Conservation (phyloP, 176 grass and related monocot species). For the Phoenix roebelenii region DNA sequence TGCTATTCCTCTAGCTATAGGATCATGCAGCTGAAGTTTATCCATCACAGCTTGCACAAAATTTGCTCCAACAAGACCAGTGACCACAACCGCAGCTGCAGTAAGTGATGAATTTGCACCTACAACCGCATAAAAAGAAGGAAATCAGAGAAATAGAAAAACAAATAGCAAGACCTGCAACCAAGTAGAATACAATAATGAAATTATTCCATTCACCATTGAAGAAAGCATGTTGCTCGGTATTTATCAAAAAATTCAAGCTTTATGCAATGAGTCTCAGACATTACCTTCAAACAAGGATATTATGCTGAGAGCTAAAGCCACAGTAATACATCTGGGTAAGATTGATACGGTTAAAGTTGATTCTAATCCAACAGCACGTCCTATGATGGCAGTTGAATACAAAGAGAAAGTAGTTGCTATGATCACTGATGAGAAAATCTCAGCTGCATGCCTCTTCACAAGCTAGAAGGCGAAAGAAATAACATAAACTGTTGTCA, state of each 20-base stretch:
- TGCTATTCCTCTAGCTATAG: constrained; percentile 80
- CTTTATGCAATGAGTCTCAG: neutral
- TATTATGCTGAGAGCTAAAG: constrained; percentile 86
- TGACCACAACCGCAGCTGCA: constrained; percentile 79
- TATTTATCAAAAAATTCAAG: too few relatives aligned
- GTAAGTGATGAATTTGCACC: constrained; percentile 80
- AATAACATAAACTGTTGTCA: neutral
- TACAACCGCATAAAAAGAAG: constrained; percentile 9
- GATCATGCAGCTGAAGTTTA: constrained; percentile 70
- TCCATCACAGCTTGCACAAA: constrained; percentile 86
- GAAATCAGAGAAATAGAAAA: neutral
- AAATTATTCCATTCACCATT: too few relatives aligned
- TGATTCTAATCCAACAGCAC: constrained; percentile 56
- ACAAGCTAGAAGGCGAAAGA: constrained; percentile 50
- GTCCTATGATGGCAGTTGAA: constrained; percentile 77
- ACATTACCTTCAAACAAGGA: constrained; percentile 83
- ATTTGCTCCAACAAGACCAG: constrained; percentile 86
- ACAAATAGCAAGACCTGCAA: too few relatives aligned
- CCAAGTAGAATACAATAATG: too few relatives aligned
- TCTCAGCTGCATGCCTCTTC: constrained; percentile 79
- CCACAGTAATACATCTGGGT: constrained; percentile 85
- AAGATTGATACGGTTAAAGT: constrained; percentile 70
- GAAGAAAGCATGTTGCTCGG: too few relatives aligned
- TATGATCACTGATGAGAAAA: constrained; percentile 80
- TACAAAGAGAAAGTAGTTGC: constrained; percentile 69